These are phyloP conservation scores for Nakataea oryzae DNA, from an alignment of 2,329 filamentous ascomycete genomes.

Conservation along the genomic window DNA sequence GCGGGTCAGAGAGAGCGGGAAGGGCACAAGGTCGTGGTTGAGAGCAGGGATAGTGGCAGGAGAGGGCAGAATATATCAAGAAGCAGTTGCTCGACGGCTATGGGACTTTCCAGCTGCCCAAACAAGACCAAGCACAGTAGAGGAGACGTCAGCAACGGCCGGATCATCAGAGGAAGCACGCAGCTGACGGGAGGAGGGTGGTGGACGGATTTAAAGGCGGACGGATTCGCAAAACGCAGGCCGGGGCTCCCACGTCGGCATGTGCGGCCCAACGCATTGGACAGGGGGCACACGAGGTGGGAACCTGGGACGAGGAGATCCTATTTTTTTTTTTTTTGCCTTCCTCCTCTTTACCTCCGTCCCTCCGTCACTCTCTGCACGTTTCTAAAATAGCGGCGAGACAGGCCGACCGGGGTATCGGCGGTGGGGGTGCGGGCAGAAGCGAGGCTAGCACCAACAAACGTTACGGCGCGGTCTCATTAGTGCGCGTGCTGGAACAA, in stretches of 20 bases:
- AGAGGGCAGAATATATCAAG: not conserved
- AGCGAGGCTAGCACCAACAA: not conserved
- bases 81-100: too few species aligned
- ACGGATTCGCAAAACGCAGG: not conserved
- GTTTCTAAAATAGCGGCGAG: not conserved
- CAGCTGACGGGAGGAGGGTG: not conserved
- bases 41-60: not conserved
- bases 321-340: not conserved
- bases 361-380: not conserved
- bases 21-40: not conserved
- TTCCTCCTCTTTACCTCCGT: too few species aligned
- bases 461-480: not conserved
- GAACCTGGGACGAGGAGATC: not conserved
- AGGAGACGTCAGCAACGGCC: not conserved
- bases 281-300: not conserved
- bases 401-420: not conserved
- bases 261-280: not conserved
- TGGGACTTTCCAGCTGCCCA: not conserved
- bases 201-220: not conserved
- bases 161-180: not conserved
- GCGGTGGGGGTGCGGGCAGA: not conserved
- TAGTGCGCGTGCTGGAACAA: not conserved
- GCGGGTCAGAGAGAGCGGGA: too few species aligned
- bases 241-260: not conserved
- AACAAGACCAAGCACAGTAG: too few species aligned